Base-by-base conservation (phyloP, 768 basidiomycete species). In the Tylopilus vinaceipallidus region DNA sequence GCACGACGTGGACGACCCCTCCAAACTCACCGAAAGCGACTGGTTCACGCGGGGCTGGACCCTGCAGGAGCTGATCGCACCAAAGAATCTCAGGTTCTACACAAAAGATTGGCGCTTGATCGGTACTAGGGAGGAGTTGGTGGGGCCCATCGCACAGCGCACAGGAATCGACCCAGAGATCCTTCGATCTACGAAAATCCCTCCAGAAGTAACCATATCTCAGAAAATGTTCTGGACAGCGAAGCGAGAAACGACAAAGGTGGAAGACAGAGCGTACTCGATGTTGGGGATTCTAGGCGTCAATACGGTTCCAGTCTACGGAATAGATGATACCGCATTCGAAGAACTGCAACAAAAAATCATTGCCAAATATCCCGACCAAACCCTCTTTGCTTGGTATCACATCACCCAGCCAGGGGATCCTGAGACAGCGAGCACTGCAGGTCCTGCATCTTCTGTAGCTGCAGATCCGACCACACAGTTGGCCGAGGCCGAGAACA, bases 11-110 rank as follows among this genome's bases (percentile, higher is more conserved):
- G 39, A 17, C 32, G 53, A 61, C 16, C 36, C 42, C 0, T 42
- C 55, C 49, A 35, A 49, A 20, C 55, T 64, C 26, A 42, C 17
- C 6, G 26, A 49, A n/a, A 67, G 65, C 42, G 56, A 59, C 16
- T 69, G 68, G 68, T 66, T 70, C 50, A 37, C 23, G 19, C 52
- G 68, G 24, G 66, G 70, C 12, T 70, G 56, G 65, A 68, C 67
- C 7, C 44, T 68, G 6, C 65, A 66, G 39, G 67, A 66, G 16
- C 44, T 66, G 35, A 55, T 71, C 12, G 69, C 68, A 13, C 68
- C 68, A 3, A 53, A 17, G 19, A 22, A 13, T 12, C 53, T 65
- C 50, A 50, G 43, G 30, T 69, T 70, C 50, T 70, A 60, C 34
- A 51, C 57, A 1, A 47, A 50, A n/a, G 51, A 63, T 35, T 69